These are phyloP conservation scores for Dianthus caryophyllus DNA, from an alignment of 148 eudicot species.

Conservation along the genomic window DNA sequence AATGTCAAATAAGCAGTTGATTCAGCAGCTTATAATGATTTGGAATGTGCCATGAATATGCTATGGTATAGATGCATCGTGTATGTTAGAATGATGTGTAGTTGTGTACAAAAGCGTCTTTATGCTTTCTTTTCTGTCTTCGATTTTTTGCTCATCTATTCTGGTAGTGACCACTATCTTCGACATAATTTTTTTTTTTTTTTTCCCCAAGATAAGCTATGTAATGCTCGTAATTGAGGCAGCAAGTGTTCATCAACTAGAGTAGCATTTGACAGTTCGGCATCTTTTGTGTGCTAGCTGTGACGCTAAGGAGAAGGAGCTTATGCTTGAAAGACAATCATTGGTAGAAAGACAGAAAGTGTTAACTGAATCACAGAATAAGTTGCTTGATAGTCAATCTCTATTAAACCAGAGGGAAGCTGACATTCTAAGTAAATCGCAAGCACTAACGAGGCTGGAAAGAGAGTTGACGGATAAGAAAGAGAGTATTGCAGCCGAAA, in stretches of 20 bases:
- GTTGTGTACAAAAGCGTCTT: neutral
- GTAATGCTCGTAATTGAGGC: neutral
- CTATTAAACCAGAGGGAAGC: constrained; percentile 81
- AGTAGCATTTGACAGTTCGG: constrained; percentile 2
- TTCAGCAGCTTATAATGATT: neutral
- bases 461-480: constrained; percentile 60
- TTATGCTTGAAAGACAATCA: constrained; percentile 68
- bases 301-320: constrained; percentile 80
- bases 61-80: neutral
- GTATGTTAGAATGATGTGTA: neutral
- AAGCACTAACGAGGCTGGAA: constrained; percentile 55
- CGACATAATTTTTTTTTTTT: neutral
- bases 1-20: neutral
- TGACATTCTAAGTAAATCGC: constrained; percentile 48
- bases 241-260: neutral
- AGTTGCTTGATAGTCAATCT: constrained; percentile 69
- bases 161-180: neutral
- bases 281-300: constrained; percentile 37
- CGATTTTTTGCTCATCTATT: neutral
- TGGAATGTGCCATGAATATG: neutral
- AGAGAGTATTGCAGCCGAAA: constrained; percentile 49
- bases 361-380: constrained; percentile 58
- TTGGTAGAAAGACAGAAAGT: constrained; percentile 62
- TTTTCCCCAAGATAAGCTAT: neutral
- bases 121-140: neutral